Evolutionary conservation across 352 stramenopile genomes (phyloP), one percentile per base, ranked within the genome.

Genomic region (Pythium folliculosum): DNA sequence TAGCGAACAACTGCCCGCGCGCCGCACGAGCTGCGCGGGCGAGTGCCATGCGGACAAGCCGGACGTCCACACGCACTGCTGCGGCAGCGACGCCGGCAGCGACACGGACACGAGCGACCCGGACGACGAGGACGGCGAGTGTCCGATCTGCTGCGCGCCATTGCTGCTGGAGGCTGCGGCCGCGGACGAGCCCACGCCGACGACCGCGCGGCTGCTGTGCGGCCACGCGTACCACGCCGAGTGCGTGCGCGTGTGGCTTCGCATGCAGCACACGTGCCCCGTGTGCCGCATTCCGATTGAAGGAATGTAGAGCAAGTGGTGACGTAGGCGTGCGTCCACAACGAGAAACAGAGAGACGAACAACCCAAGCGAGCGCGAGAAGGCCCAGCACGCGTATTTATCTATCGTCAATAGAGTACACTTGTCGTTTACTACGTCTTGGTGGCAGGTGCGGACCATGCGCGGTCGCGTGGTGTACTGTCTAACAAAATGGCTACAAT

Each of bases 181-280:
- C 27, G 27, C 27, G 27, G 27, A 32, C 3, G 27, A 32, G 27
- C 27, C 27, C 27, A 5, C 22, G 60, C 73, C 51, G 77, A 61
- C 73, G 72, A 90, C 77, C 53, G 64, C 80, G 21, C 68, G 69
- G 58, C 73, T 92, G 27, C 66, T 77, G 55, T 94, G 86, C 66
- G 75, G 70, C 47, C 86, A 94, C 71, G 72, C 70, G 32, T 94
- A 79, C 65, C 86, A 94, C 72, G 58, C 65, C 23, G 76, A 77
- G 55, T 94, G 86, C 57, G 76, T 92, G 21, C 72, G 76, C 43
- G 72, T 90, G 50, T 94, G 86, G 86, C 69, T 92, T 25, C 77
- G 77, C 38, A 71, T 90, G 68, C 78, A 91, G 63, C 76, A 81
- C 56, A 88, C 80, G 50, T 94, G 86, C 55, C 86, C 86, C 10